phyloP scores from a whole-genome alignment of 257 asterid genomes.

The Solanum clarkiae region DNA sequence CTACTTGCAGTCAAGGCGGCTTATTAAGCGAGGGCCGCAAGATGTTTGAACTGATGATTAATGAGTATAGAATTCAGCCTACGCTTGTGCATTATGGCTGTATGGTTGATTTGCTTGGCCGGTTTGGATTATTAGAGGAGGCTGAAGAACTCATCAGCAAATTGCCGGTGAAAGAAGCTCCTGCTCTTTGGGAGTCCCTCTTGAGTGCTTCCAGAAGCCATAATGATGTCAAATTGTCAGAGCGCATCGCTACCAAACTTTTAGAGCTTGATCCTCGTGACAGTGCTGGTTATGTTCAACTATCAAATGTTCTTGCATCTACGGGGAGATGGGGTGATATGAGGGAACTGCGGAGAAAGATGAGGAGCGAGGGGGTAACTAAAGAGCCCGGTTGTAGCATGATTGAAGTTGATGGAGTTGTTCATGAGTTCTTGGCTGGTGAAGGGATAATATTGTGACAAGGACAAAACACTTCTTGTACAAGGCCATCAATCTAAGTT shows the following conservation, averaged over 20 bases:
- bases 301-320: slow-evolving; percentile 23
- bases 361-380: slow-evolving; percentile 9
- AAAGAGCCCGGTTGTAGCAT: slow-evolving; percentile 25
- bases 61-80: slow-evolving; percentile 17
- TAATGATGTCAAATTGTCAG: slow-evolving; percentile 18
- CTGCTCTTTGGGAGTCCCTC: slow-evolving; percentile 22
- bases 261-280: slow-evolving; percentile 19
- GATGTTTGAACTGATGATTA: slow-evolving; percentile 16
- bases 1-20: slow-evolving; percentile 33
- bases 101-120: slow-evolving; percentile 29
- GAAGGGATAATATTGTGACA: slow-evolving; percentile 11
- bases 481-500: background rate
- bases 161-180: slow-evolving; percentile 12
- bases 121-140: slow-evolving; percentile 21
- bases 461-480: background rate
- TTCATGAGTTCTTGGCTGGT: slow-evolving; percentile 29
- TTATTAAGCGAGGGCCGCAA: slow-evolving; percentile 15
- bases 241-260: slow-evolving; percentile 13
- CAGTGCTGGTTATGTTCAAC: slow-evolving; percentile 20
- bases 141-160: slow-evolving; percentile 19
- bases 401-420: slow-evolving; percentile 28
- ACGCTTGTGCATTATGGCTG: slow-evolving; percentile 27
- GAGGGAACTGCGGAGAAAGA: slow-evolving; percentile 13
- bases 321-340: slow-evolving; percentile 17
- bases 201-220: slow-evolving; percentile 25